Base-by-base conservation (phyloP, 257 asterid genomes). In the Solanum acaule region DNA sequence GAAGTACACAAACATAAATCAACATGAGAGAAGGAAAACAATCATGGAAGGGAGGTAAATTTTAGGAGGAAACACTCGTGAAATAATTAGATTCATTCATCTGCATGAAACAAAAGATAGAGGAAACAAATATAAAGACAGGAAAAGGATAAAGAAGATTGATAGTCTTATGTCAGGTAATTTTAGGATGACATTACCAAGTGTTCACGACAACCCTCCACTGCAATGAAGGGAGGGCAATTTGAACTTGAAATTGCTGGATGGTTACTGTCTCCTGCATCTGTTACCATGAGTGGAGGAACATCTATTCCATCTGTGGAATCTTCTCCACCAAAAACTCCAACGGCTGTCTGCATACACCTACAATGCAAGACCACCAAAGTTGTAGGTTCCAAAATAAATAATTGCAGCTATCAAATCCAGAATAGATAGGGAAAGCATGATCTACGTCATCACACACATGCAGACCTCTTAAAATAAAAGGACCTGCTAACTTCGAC, bases 281-380 rank as follows among this genome's bases (percentile, higher is more conserved):
- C 90, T 90, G 86, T 95, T 65, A 89, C 93, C 99, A 96, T 95
- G 86, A 95, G 93, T 33, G 96, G 96, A 89, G 95, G 95, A 63
- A 56, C 94, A 85, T 89, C 92, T 87, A 90, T 91, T 82, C 95
- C 97, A 89, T 96, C 91, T 14, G 72, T 90, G 86, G 86, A 91
- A 84, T 92, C 92, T 90, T 92, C 98, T 91, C 97, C 98, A 42
- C 98, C 98, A 89, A 96, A 96, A 81, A 94, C 96, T 31, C 98
- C 99, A 89, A 92, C 98, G 78, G 99, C 99, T 88, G 99, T 95
- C 92, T 96, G 98, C 96, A 96, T 94, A 67, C 98, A 95, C 98
- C 99, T 96, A 92, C 83, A 93, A 90, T 40, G 84, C 76, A 90
- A 91, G 89, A 85, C 67, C 40, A 81, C 42, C 18, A 81, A 46